Evolutionary conservation across 225 moss, liverwort and hornwort species (phyloP).

Genomic region (Marchantia polymorpha): DNA sequence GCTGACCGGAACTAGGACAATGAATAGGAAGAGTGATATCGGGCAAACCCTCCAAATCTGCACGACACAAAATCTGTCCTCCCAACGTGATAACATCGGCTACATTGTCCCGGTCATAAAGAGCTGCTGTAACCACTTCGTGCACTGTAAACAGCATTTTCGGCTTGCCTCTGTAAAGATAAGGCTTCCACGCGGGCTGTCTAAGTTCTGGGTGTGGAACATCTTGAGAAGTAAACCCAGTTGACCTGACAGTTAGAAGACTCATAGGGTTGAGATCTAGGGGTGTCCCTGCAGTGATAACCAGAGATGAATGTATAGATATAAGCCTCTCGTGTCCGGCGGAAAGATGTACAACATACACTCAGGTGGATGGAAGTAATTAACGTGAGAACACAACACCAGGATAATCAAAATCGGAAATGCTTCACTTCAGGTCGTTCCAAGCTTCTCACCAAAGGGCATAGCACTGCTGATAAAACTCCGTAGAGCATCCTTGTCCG

Average conservation of each 20-base stretch:
- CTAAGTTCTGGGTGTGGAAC: conserved; percentile 77
- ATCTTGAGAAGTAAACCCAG: conserved; percentile 71
- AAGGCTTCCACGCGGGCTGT: conserved; percentile 97
- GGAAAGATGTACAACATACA: no score
- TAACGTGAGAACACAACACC: background rate
- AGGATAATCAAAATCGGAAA: background rate
- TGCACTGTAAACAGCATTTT: conserved; percentile 84
- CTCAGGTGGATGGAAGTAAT: background rate
- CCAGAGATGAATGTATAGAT: background rate
- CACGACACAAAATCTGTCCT: conserved; percentile 81
- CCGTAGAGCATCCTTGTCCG: conserved; percentile 87
- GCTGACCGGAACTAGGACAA: conserved; percentile 52
- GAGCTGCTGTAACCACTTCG: conserved; percentile 84
- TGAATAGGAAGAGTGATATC: conserved; percentile 81
- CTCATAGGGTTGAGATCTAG: conserved; percentile 77
- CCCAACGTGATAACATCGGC: conserved; percentile 71
- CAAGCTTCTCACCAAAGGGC: conserved; percentile 58
- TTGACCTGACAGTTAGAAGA: conserved; percentile 67
- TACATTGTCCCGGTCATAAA: conserved; percentile 89
- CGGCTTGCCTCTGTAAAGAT: conserved; percentile 85
- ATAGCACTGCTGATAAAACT: conserved; percentile 84
- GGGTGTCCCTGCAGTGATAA: conserved; percentile 55
- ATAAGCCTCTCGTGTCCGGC: background rate
- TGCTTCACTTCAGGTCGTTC: background rate
- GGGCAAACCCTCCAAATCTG: conserved; percentile 94